Percentiles rank a stretch among this genome's conserved stretches.
phyloP scores from a whole-genome alignment of 2,329 filamentous ascomycete genomes.

The Thelonectria discophora region DNA sequence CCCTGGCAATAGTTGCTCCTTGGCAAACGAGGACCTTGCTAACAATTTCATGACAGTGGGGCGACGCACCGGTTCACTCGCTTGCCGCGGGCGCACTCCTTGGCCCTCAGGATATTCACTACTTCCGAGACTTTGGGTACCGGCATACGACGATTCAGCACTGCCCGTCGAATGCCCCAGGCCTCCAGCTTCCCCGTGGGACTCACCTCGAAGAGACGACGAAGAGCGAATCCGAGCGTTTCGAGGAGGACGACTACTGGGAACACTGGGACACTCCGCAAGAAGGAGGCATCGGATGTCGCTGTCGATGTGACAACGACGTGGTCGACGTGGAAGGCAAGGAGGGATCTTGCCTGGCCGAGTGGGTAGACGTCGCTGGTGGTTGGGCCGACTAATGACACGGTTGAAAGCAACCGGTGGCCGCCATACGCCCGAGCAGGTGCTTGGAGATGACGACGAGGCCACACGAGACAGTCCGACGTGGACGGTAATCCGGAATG shows the following conservation, averaged over 20 bases:
- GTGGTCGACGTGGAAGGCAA: conserved; percentile 98
- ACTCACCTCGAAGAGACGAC: conserved; percentile 87
- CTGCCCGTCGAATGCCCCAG: conserved; percentile 93
- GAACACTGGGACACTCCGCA: conserved; percentile 84
- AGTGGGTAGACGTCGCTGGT: conserved; percentile 97
- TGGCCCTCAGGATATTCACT: conserved; percentile 85
- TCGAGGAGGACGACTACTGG: conserved; percentile 97
- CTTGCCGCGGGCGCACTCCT: conserved; percentile 92
- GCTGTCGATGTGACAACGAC: conserved; percentile 96
- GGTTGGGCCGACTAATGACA: conserved; percentile 75
- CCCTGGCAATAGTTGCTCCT: not conserved
- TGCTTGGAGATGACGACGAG: conserved; percentile 13
- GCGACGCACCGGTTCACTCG: conserved; percentile 97
- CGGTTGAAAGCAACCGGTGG: conserved; percentile 5
- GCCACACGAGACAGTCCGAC: conserved; percentile 7
- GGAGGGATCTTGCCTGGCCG: conserved; percentile 90
- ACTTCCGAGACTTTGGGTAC: conserved; percentile 99
- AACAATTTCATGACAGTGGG: conserved; percentile 72
- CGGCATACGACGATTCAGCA: conserved; percentile 99
- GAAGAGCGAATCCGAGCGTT: conserved; percentile 80
- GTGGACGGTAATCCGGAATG: conserved; percentile 22
- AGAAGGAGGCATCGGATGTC: conserved; percentile 96
- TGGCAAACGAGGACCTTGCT: not conserved
- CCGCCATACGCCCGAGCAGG: conserved; percentile 11
- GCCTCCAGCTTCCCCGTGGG: conserved; percentile 80